Percentiles rank a stretch among this genome's conserved stretches.
phyloP scores from a whole-genome alignment of 495 filamentous ascomycete species.

The Aspergillus nanangensis region DNA sequence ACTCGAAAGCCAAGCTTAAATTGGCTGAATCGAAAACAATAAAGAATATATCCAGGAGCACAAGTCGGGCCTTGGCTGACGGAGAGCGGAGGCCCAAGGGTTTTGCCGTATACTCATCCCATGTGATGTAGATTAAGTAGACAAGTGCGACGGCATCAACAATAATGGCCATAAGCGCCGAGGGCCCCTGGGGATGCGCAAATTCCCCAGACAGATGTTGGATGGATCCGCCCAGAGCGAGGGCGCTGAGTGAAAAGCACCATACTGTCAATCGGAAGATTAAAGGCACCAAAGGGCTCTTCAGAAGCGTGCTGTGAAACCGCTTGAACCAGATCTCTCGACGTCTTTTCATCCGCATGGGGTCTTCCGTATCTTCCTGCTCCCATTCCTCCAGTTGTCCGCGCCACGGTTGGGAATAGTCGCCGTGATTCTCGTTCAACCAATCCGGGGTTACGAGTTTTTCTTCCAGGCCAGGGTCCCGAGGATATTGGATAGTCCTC shows the following conservation, averaged over 20 bases:
- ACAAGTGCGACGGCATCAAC: constrained; percentile 85
- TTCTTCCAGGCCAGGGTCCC: constrained; percentile 40
- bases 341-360: constrained; percentile 32
- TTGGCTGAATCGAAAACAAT: constrained; percentile 96
- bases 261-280: constrained; percentile 79
- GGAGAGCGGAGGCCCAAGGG: constrained; percentile 82
- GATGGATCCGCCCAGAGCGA: constrained; percentile 75
- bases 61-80: constrained; percentile 77
- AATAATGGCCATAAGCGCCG: constrained; percentile 83
- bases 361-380: constrained; percentile 44
- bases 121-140: constrained; percentile 90
- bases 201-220: constrained; percentile 52
- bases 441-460: constrained; percentile 52
- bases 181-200: constrained; percentile 55
- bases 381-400: constrained; percentile 27
- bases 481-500: constrained; percentile 50
- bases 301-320: constrained; percentile 55
- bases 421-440: constrained; percentile 51
- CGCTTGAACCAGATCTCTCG: constrained; percentile 53
- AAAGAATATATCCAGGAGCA: constrained; percentile 90
- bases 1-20: constrained; percentile 81
- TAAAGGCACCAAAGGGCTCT: constrained; percentile 81
- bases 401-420: constrained; percentile 57
- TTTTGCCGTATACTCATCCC: constrained; percentile 92
- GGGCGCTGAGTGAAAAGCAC: constrained; percentile 72